Evolutionary conservation across 345 rosid genomes (phyloP), one percentile per base, ranked within the genome.

Genomic region (Geranium rotundifolium): DNA sequence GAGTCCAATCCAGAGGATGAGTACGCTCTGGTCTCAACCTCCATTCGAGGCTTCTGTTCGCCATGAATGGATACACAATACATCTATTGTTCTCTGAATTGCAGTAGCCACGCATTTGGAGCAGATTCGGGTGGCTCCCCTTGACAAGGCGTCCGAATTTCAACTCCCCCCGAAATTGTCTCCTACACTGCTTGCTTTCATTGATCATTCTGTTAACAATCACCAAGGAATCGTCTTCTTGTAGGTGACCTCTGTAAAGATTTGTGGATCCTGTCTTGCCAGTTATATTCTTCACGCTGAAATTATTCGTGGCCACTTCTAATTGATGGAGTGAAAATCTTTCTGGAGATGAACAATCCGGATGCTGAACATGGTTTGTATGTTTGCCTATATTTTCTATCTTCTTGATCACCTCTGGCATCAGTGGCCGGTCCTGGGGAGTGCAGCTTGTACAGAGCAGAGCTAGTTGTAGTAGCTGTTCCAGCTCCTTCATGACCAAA

Each of bases 1-100:
- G 3, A 31, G 3, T 3, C 37, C 37, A 31, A 31, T 31, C 37
- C 3, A 31, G 37, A 31, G 37, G 37, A 31, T 2, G 37, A 31
- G 4, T 31, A 7, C 37, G 37, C 37, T 31, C 37, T 3, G 37
- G 37, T 4, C 50, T 56, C 18, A 18, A 50, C 13, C 17, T 5
- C 7, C 18, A 18, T 1, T 46, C 60, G 3, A 19, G 54, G 46
- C 50, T 56, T 0, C n/a, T 17, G 12, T 29, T 23, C 9, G 15
- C 50, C 69, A 58, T n/a, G 8, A 20, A 18, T 10, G 69, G 69
- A 56, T 65, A 65, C 16, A 65, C 69, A 16, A 65, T 41, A 34
- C 39, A 58, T 7, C 13, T 61, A 56, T 58, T 56, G 2, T 58
- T 39, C 7, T 34, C 13, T 16, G 62, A 54, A 30, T 10, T n/a